phyloP scores from a whole-genome alignment of 2,329 filamentous ascomycete species.

The Aspergillus fischeri region DNA sequence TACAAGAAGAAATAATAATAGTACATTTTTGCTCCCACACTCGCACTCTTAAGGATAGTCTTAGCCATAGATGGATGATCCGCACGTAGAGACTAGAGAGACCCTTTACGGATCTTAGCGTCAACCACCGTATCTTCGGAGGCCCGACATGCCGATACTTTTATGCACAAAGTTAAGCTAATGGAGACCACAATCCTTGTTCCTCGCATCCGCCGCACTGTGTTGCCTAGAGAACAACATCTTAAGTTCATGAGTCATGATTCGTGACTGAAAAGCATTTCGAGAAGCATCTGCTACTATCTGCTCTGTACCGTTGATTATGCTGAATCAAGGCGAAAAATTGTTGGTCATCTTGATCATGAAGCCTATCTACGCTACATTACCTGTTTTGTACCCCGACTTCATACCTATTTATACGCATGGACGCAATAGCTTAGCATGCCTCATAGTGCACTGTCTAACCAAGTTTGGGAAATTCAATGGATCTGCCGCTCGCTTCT shows the following conservation, averaged over 20 bases:
- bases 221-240: background rate
- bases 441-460: background rate
- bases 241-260: background rate
- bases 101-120: background rate
- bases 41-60: background rate
- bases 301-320: background rate
- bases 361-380: background rate
- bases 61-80: too few species aligned
- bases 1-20: background rate
- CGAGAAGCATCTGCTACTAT: background rate
- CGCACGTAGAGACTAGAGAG: background rate
- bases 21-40: background rate
- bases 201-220: background rate
- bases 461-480: background rate
- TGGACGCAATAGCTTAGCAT: background rate
- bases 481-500: background rate
- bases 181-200: background rate
- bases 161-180: background rate
- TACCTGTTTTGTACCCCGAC: background rate
- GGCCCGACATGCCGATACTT: slow-evolving; percentile 10
- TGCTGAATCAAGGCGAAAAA: background rate
- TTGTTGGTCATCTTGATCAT: background rate
- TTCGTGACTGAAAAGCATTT: background rate
- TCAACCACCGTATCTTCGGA: slow-evolving; percentile 4
- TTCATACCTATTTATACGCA: background rate